Base-by-base conservation (phyloP, 2,329 filamentous ascomycete genomes). In the Graphilbum fragrans region DNA sequence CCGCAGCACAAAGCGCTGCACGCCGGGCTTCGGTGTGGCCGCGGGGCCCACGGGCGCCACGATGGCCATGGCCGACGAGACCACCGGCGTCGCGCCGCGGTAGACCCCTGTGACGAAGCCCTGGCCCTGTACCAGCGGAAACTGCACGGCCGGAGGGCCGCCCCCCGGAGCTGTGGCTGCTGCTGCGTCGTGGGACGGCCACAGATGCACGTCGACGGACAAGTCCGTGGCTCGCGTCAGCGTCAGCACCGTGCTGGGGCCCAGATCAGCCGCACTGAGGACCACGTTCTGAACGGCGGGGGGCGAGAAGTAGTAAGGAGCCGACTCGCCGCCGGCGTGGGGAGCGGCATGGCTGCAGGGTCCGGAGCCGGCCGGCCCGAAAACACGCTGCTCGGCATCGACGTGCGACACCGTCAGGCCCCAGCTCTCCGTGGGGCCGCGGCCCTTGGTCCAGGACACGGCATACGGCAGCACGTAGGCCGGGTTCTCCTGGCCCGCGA, bases 111-210 rank as follows among this genome's bases (percentile, higher is more conserved):
- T 95, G 17, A 94, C 67, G 52, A 87, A 94, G 0, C 77, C 81
- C 77, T 93, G 92, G 11, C 92, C 92, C 55, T 96, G 90, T 0
- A 94, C 77, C 8, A 95, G 56, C 0, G 88, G 87, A 49, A 94
- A 86, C 0, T 75, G 80, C 18, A 96, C 70, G 1, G 72, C 66
- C 1, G 81, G 72, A 57, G 3, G 65, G 64, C n/a, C 58, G 54
- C 10, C 39, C 21, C 19, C 67, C 63, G 3, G 29, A 31, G 29
- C 8, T n/a, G n/a, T n/a, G n/a, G n/a, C n/a, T n/a, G n/a, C 29
- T 7, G 25, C 25, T 12, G 12, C 25, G 25, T 12, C 25, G 8
- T 7, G 25, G 8, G 25, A 27, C 29, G 70, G 67, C 39, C 65
- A 70, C 25, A 96, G 65, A 35, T 83, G 80, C 36, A 86, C 76